Conservation (phyloP, 805 yeast genomes). For the Starmerella floricola region DNA sequence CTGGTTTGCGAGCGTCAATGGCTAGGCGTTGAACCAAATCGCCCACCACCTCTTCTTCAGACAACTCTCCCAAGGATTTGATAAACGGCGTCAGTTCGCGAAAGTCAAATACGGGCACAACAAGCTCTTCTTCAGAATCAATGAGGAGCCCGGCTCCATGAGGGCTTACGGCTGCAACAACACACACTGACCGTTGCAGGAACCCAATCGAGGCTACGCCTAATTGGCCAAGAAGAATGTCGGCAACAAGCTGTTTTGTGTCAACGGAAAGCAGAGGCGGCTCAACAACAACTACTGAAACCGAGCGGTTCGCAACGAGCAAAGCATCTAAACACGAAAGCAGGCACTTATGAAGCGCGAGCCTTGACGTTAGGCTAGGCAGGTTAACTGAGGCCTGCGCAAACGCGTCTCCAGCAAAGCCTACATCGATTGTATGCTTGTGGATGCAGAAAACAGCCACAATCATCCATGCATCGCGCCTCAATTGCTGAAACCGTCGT, state of each 20-base stretch:
- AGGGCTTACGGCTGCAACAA: conserved; percentile 8
- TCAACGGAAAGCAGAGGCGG: conserved; percentile 20
- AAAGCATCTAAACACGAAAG: conserved; percentile 9
- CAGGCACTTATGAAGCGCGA: conserved; percentile 9
- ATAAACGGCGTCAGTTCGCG: conserved; percentile 21
- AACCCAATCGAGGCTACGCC: conserved; percentile 18
- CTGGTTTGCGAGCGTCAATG: conserved; percentile 9
- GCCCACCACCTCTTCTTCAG: neutral
- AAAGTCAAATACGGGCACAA: conserved; percentile 22
- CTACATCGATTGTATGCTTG: conserved; percentile 10
- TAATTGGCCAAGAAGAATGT: conserved; percentile 13
- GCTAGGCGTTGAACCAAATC: neutral
- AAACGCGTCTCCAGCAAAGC: conserved; percentile 11
- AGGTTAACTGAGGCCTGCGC: conserved; percentile 6
- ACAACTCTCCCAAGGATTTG: conserved; percentile 1
- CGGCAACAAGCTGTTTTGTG: conserved; percentile 14
- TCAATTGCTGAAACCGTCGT: no score
- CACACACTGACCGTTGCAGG: conserved; percentile 20
- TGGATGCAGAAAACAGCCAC: conserved; percentile 14
- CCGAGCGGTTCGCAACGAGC: conserved; percentile 11
- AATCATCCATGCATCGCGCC: conserved; percentile 10
- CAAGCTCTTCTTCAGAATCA: conserved; percentile 6
- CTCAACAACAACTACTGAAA: conserved; percentile 19
- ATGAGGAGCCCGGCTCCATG: conserved; percentile 8
- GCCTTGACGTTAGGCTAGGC: neutral